A percentile compares a stretch with the other conserved stretches of the same genome.
Evolutionary conservation across 2,329 filamentous ascomycete genomes (phyloP).

Genomic region (Tetracladium maxilliforme): DNA sequence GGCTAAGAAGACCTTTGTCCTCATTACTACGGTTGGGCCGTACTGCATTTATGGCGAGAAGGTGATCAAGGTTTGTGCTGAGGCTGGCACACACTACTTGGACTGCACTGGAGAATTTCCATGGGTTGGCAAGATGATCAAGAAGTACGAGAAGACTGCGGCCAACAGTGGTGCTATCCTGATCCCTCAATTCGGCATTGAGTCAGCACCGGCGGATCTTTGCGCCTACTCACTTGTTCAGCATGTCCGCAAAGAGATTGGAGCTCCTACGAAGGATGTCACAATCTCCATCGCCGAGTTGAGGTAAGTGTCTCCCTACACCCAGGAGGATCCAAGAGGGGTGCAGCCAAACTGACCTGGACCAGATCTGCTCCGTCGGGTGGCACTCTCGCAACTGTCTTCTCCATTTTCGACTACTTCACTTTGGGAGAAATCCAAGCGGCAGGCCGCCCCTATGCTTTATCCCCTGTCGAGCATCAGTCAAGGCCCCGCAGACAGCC

Average conservation of each 20-base stretch:
- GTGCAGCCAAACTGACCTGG: neutral
- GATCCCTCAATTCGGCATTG: constrained; percentile 46
- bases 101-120: constrained; percentile 47
- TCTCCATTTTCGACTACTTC: constrained; percentile 42
- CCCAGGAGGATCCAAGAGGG: neutral
- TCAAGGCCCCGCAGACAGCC: constrained; percentile 11
- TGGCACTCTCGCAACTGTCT: constrained; percentile 52
- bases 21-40: constrained; percentile 45
- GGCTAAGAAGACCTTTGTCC: constrained; percentile 37
- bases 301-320: constrained; percentile 14
- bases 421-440: constrained; percentile 28
- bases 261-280: constrained; percentile 34
- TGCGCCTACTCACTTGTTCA: constrained; percentile 34
- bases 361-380: constrained; percentile 37
- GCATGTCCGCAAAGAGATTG: constrained; percentile 31
- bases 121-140: constrained; percentile 43
- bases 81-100: constrained; percentile 48
- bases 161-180: constrained; percentile 39
- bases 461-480: constrained; percentile 32
- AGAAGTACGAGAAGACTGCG: constrained; percentile 38
- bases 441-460: constrained; percentile 33
- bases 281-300: constrained; percentile 31
- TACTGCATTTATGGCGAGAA: constrained; percentile 40
- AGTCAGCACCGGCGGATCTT: constrained; percentile 47
- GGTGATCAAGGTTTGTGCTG: constrained; percentile 45